A percentile compares a stretch with the other conserved stretches of the same genome.
These are phyloP conservation scores for Chloranthus sessilifolius DNA, from an alignment of 164 flowering plant species.

Conservation along the genomic window DNA sequence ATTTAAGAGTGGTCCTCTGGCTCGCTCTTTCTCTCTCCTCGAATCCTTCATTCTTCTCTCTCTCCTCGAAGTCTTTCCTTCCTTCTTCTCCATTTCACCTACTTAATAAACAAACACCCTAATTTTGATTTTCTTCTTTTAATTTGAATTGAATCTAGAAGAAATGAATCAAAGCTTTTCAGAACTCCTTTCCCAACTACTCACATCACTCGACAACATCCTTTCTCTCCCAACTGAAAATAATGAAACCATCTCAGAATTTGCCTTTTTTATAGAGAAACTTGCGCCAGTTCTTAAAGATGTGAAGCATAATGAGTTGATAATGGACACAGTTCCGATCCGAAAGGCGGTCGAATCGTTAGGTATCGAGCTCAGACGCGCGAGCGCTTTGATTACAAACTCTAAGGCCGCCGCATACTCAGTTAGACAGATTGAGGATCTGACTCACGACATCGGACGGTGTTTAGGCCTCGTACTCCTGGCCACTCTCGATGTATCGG, in stretches of 20 bases:
- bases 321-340: conserved; percentile 22
- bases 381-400: conserved; percentile 17
- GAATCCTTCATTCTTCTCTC: too few species aligned
- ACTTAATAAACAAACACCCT: too few species aligned
- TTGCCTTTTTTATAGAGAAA: conserved; percentile 30
- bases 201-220: conserved; percentile 19
- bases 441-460: conserved; percentile 44
- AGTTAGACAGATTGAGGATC: conserved; percentile 24
- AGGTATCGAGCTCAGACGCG: conserved; percentile 33
- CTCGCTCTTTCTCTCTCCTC: too few species aligned
- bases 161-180: conserved; percentile 19
- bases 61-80: too few species aligned
- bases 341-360: conserved; percentile 43
- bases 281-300: conserved; percentile 34
- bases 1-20: too few species aligned
- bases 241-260: conserved; percentile 24
- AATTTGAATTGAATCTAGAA: too few species aligned
- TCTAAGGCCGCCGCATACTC: conserved; percentile 3
- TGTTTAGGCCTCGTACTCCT: conserved; percentile 56
- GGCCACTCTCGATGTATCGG: conserved; percentile 29
- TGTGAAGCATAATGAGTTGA: conserved; percentile 20
- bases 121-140: too few species aligned
- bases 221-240: too few species aligned
- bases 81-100: too few species aligned
- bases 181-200: conserved; percentile 26